These are phyloP conservation scores for Ampelocalamus luodianensis DNA, from an alignment of 176 grass and related monocot genomes.

Conservation along the genomic window DNA sequence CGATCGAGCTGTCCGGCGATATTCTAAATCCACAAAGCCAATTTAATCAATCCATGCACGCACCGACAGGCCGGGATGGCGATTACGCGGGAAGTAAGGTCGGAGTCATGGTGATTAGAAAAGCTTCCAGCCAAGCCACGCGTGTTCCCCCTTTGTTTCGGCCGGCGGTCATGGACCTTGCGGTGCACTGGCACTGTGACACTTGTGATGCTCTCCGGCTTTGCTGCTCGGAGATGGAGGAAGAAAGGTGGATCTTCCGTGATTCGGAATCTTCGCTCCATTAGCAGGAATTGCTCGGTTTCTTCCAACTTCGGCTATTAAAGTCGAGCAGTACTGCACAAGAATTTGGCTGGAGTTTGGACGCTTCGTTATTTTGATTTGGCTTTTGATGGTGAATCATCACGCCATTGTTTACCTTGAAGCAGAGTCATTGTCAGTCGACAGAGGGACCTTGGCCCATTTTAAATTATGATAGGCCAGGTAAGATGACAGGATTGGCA, in stretches of 20 bases:
- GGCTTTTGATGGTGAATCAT: neutral
- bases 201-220: constrained; percentile 32
- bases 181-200: constrained; percentile 24
- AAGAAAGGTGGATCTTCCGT: constrained; percentile 6
- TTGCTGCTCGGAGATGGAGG: constrained; percentile 12
- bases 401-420: neutral
- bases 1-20: constrained; percentile 31
- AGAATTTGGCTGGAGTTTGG: neutral
- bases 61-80: constrained; percentile 33
- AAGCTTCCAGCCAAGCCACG: constrained; percentile 33
- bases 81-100: constrained; percentile 19
- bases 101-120: constrained; percentile 14
- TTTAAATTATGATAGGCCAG: neutral
- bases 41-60: neutral
- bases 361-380: neutral
- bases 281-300: constrained; percentile 32
- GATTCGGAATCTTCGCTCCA: constrained; percentile 32
- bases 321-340: neutral
- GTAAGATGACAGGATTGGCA: no score
- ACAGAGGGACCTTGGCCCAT: no score
- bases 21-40: constrained; percentile 7
- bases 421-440: neutral
- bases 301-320: neutral
- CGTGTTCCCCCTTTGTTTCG: constrained; percentile 20
- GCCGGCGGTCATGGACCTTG: constrained; percentile 21